Percentiles rank a stretch among this genome's conserved stretches.
Evolutionary conservation across 1,284 basidiomycete species (phyloP).

Genomic region (Thelephora terrestris): DNA sequence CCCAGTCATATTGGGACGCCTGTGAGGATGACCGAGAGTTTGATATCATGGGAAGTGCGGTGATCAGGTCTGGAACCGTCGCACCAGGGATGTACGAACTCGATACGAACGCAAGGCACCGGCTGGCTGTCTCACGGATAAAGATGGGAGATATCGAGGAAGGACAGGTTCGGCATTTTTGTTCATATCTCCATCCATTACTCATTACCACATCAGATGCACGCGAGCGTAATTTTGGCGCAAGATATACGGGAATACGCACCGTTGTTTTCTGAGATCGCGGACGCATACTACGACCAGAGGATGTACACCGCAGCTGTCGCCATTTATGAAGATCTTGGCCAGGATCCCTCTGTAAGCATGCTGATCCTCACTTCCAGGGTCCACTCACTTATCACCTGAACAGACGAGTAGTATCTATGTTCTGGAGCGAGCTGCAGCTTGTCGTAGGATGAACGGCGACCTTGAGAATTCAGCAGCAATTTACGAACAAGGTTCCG

Average conservation of each 20-base stretch:
- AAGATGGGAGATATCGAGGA: constrained; percentile 75
- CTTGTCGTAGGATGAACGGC: constrained; percentile 65
- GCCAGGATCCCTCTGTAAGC: constrained; percentile 60
- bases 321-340: constrained; percentile 69
- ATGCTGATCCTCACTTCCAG: background rate
- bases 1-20: constrained; percentile 72
- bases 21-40: constrained; percentile 86
- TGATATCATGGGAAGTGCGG: constrained; percentile 39
- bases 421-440: constrained; percentile 59
- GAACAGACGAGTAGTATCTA: constrained; percentile 58
- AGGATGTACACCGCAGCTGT: constrained; percentile 67
- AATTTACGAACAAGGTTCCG: constrained; percentile 69
- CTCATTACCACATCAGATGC: constrained; percentile 41
- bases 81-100: constrained; percentile 53
- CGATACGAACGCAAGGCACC: constrained; percentile 75
- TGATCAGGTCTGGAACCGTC: constrained; percentile 22
- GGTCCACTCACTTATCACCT: background rate
- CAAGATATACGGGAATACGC: constrained; percentile 72
- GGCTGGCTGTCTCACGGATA: constrained; percentile 81
- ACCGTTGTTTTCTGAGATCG: constrained; percentile 73
- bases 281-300: constrained; percentile 73
- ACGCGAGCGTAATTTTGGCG: constrained; percentile 60
- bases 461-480: constrained; percentile 70
- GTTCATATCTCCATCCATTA: background rate
- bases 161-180: constrained; percentile 51